Evolutionary conservation across 148 eudicot genomes (phyloP), one percentile per base, ranked within the genome.

Genomic region (Chenopodium album): DNA sequence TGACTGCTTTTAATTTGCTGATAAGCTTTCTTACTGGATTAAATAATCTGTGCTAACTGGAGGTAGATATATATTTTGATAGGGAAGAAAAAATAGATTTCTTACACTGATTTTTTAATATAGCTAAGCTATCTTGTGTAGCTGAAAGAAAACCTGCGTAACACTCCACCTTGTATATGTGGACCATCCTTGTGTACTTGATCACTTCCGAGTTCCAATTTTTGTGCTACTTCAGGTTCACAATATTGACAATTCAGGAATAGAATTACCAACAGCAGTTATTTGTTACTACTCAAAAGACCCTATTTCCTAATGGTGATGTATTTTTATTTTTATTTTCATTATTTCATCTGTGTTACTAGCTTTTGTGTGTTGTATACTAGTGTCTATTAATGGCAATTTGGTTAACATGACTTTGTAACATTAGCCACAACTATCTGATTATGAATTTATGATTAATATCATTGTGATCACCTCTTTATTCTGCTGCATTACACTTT

Each of bases 1-100:
- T 52, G 44, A 4, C 73, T 69, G 22, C 3, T 52, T 6, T 41
- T 22, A 37, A 26, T n/a, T 7, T 72, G 34, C 7, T 19, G 31
- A 52, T 79, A 22, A 68, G 26, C n/a, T 22, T 17, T 48, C 9
- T 31, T 79, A 47, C 66, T 83, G 47, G 16, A 41, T 52, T 68
- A 26, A 41, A 56, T 56, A 4, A 47, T 82, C 46, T 47, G 23
- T 62, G 66, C 10, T 20, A 62, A 62, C 9, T 5, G 66, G n/a
- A 62, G 11, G 26, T 62, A 62, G 65, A 62, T 22, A 62, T 22
- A 12, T 22, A 12, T 14, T 54, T 54, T 54, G 17, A 54, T 54
- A 54, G 60, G 16, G 4, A 16, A 54, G 60, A 54, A 54, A 9
- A 16, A 3, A 4, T 54, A 16, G 60, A 54, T 54, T 54, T 54